Evolutionary conservation across 2,329 filamentous ascomycete genomes (phyloP), one percentile per base, ranked within the genome.

Genomic region (Monosporascus sp.): DNA sequence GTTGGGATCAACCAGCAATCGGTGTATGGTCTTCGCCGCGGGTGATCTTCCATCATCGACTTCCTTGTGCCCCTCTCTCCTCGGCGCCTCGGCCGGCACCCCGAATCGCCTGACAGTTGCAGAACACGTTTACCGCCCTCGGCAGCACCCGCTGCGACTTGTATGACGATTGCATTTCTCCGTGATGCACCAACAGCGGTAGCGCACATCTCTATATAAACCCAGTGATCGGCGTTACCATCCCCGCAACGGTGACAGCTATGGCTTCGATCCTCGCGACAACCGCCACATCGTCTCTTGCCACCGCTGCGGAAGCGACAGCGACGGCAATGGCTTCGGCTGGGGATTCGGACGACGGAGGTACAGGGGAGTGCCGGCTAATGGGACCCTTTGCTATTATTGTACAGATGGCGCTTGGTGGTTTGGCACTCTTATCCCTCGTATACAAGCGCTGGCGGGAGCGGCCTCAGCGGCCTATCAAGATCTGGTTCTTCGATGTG

Each of bases 401-500:
- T 36, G 88, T 99, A 6, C 94, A 99, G 75, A 87, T 83, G 44
- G 89, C 90, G 1, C 82, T 99, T 18, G 94, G 94, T 18, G 83
- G 80, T 18, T 76, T 97, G 52, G 94, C 94, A 8, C 74, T 97
- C 50, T 76, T 93, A 51, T 89, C 91, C 1, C 80, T 99, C 48
- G 93, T 97, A 7, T 96, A 85, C 76, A 99, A 99, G 77, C 82
- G 94, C 62, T 96, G 88, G 85, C 83, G 89, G 60, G 94, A 99
- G 73, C 81, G 89, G 53, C 93, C 94, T 1, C 93, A 97, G 69
- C 82, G 94, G 52, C 93, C 93, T 1, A 67, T 97, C 66, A 96
- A 95, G 79, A 91, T 99, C 60, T 99, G 94, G 93, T 92, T 89
- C 70, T 99, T 97, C 70, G 94, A 99, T 68, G 94, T 86, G 24